These are phyloP conservation scores for Westerdykella sp. DNA, from an alignment of 2,329 filamentous ascomycete species.

Conservation along the genomic window DNA sequence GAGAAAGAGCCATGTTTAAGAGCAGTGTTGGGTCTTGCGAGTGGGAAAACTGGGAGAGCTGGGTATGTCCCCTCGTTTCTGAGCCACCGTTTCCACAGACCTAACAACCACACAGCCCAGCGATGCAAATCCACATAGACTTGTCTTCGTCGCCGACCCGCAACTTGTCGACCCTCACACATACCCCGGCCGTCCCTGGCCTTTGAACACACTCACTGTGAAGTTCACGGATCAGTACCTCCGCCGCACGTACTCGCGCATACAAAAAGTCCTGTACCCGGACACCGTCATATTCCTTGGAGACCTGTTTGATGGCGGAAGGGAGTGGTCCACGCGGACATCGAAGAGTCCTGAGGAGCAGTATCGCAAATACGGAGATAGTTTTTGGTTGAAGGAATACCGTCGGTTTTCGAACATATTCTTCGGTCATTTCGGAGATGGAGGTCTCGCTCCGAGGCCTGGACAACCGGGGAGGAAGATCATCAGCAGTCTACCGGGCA, in stretches of 20 bases:
- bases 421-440: slow-evolving; percentile 60
- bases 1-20: slow-evolving; percentile 73
- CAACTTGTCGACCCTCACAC: slow-evolving; percentile 91
- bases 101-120: slow-evolving; percentile 53
- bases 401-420: slow-evolving; percentile 81
- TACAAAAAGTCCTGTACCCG: slow-evolving; percentile 71
- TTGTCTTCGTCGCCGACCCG: slow-evolving; percentile 81
- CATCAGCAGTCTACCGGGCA: slow-evolving; percentile 81
- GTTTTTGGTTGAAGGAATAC: slow-evolving; percentile 85
- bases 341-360: slow-evolving; percentile 55
- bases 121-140: slow-evolving; percentile 71
- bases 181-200: slow-evolving; percentile 79
- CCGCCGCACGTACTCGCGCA: slow-evolving; percentile 68
- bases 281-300: slow-evolving; percentile 88
- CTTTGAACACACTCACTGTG: slow-evolving; percentile 59
- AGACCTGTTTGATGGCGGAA: slow-evolving; percentile 89
- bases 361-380: slow-evolving; percentile 69
- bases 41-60: slow-evolving; percentile 88
- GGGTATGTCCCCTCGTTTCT: slow-evolving; percentile 53
- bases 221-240: slow-evolving; percentile 86
- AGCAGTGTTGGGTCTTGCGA: slow-evolving; percentile 64
- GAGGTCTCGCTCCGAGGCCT: slow-evolving; percentile 48
- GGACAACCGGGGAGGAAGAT: slow-evolving; percentile 67
- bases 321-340: slow-evolving; percentile 76
- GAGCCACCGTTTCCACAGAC: not conserved